A percentile compares a stretch with the other conserved stretches of the same genome.
These are phyloP conservation scores for Suhomyces faveliae DNA, from an alignment of 805 yeast species.

Conservation along the genomic window DNA sequence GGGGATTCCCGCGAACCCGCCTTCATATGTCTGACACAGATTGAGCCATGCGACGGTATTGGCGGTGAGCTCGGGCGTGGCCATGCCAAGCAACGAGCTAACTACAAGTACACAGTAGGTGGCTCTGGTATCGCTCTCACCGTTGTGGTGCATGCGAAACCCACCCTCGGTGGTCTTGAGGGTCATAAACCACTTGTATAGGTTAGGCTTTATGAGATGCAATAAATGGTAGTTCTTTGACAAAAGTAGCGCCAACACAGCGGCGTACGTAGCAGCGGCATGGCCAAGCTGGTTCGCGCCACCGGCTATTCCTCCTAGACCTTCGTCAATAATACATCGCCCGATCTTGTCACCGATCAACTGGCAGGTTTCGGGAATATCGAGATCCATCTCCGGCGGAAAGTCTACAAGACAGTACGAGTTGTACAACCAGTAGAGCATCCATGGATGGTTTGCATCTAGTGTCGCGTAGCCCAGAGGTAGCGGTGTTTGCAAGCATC, in stretches of 20 bases:
- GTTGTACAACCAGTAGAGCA: constrained; percentile 79
- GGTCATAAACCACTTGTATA: constrained; percentile 63
- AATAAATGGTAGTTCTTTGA: constrained; percentile 40
- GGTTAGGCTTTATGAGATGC: constrained; percentile 29
- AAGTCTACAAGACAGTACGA: constrained; percentile 21
- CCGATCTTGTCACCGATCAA: constrained; percentile 25
- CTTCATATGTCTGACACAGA: constrained; percentile 86
- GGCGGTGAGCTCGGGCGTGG: constrained; percentile 56
- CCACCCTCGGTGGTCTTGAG: constrained; percentile 73
- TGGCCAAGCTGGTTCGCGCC: constrained; percentile 83
- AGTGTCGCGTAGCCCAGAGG: constrained; percentile 53
- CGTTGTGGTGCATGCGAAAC: constrained; percentile 69
- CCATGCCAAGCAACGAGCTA: constrained; percentile 62
- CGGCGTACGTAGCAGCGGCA: constrained; percentile 81
- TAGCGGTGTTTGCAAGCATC: constrained; percentile 42
- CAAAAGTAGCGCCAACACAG: constrained; percentile 58
- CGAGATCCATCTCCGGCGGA: constrained; percentile 29
- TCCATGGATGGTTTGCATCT: constrained; percentile 94
- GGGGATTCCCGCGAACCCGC: constrained; percentile 89
- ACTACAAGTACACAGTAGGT: constrained; percentile 81
- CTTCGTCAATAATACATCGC: constrained; percentile 27
- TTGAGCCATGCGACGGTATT: constrained; percentile 60
- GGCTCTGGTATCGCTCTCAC: constrained; percentile 85
- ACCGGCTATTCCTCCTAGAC: constrained; percentile 72
- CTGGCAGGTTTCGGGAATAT: constrained; percentile 1